Base-by-base conservation (phyloP, 768 basidiomycete species). In the Kwoniella mangroviensis region DNA sequence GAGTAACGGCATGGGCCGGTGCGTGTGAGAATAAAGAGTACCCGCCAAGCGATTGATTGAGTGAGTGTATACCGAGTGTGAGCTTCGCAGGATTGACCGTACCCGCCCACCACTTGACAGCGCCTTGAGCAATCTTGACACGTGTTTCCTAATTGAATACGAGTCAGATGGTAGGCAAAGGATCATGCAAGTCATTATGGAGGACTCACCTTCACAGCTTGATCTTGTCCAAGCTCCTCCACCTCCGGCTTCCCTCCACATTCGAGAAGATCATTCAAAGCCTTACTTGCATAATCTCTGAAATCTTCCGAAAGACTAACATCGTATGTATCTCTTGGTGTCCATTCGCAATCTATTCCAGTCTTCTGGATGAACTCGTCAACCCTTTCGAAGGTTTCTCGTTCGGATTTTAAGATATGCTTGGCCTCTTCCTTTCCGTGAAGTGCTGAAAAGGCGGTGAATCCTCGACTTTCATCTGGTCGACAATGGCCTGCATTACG, bases 331-430 rank as follows among this genome's bases (percentile, higher is more conserved):
- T 69, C 66, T 43, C 78, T 60, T n/a, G 73, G 75, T 21, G 76
- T 77, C 72, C 74, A 81, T 63, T 81, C 80, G 69, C 80, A 81
- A 10, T 79, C 78, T 54, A 81, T 70, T 0, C 57, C 26, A 49
- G 78, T 74, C 49, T 78, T 65, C 42, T 76, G 62, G 56, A 81
- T 70, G 54, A 79, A 81, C 0, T 73, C 73, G 62, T 92, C 91
- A n/a, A 92, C 85, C 76, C 94, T 94, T 76, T 67, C 59, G 51
- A 67, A 67, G 2, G 55, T 56, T 19, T 45, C 52, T 61, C 57
- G 26, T 40, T 67, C 66, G 5, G 58, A 60, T 57, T 69, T 68
- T n/a, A 79, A 69, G 42, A 81, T 80, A 60, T 73, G 69, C 65
- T 71, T 70, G 11, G 77, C 73, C 52, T 73, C 72, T 21, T 79